Percentiles rank a stretch among this genome's conserved stretches.
phyloP scores from a whole-genome alignment of 441 rosid genomes.

The Gossypium schwendimanii region DNA sequence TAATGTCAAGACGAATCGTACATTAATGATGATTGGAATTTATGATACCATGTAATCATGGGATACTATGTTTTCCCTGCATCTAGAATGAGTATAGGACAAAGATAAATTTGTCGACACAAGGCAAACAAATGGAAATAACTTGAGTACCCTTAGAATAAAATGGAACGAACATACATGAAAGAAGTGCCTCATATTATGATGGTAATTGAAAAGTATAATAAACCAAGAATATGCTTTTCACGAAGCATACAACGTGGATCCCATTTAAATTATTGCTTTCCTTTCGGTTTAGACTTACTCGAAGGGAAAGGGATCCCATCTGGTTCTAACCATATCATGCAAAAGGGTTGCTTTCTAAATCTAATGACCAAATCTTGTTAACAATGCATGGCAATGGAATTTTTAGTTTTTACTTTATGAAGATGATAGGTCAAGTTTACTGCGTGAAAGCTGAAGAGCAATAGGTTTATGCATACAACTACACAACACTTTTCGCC shows the following conservation, averaged over 20 bases:
- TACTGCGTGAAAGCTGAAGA: background rate
- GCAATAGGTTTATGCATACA: background rate
- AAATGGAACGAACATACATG: background rate
- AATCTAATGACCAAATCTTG: background rate
- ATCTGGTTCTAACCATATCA: background rate
- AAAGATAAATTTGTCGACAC: too few relatives aligned
- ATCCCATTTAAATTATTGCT: background rate
- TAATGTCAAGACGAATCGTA: background rate
- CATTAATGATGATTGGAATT: background rate
- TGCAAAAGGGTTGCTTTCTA: background rate
- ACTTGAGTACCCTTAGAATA: background rate
- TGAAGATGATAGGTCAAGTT: background rate
- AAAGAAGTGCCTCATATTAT: background rate
- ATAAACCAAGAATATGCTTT: background rate
- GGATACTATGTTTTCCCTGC: too few relatives aligned
- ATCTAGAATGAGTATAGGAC: too few relatives aligned
- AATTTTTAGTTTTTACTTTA: background rate
- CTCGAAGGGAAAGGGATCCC: background rate
- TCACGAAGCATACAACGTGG: background rate
- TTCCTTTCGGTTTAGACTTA: slow-evolving; percentile 26
- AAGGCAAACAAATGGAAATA: too few relatives aligned
- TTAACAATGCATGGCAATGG: background rate
- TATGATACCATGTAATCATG: too few relatives aligned
- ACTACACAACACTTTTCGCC: background rate
- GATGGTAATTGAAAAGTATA: background rate